phyloP scores from a whole-genome alignment of 352 stramenopile genomes.

The Salisapilia sapeloensis region DNA sequence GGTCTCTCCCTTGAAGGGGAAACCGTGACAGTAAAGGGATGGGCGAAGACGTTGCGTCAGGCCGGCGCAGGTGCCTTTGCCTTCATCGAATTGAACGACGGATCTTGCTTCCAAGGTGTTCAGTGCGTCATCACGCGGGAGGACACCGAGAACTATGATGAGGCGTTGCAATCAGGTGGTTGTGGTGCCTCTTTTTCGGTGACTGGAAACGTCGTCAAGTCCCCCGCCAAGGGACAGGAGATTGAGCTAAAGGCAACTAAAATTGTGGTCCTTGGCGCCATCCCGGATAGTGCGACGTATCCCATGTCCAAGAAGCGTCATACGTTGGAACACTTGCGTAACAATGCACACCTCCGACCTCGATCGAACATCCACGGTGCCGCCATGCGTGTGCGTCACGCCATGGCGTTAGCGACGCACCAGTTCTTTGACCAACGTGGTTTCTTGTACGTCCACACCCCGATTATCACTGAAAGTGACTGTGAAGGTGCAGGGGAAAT shows the following conservation, averaged over 20 bases:
- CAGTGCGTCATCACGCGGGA: conserved; percentile 78
- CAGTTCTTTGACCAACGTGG: conserved; percentile 86
- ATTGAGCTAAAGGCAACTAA: conserved; percentile 86
- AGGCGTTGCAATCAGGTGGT: conserved; percentile 56
- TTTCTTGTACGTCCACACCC: conserved; percentile 92
- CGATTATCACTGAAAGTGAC: conserved; percentile 92
- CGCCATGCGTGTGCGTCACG: conserved; percentile 86
- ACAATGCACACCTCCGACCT: conserved; percentile 85
- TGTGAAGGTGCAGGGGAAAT: conserved; percentile 97
- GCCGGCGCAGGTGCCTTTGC: conserved; percentile 80
- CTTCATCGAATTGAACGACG: conserved; percentile 93
- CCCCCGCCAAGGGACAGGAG: conserved; percentile 78
- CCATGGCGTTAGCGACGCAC: conserved; percentile 87
- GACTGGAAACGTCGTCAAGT: conserved; percentile 73
- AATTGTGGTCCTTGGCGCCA: conserved; percentile 69
- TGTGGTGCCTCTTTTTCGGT: conserved; percentile 77
- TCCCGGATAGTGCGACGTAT: conserved; percentile 80
- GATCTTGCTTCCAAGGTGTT: conserved; percentile 74
- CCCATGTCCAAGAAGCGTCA: conserved; percentile 88
- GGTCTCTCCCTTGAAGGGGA: conserved; percentile 57
- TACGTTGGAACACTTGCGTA: conserved; percentile 86
- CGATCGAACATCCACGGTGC: conserved; percentile 85
- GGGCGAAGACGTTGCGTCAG: conserved; percentile 85
- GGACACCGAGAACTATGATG: conserved; percentile 67
- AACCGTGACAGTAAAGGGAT: conserved; percentile 86